Percentiles rank a stretch among this genome's conserved stretches.
phyloP scores from a whole-genome alignment of 352 stramenopile species.

The Phytophthora pini region DNA sequence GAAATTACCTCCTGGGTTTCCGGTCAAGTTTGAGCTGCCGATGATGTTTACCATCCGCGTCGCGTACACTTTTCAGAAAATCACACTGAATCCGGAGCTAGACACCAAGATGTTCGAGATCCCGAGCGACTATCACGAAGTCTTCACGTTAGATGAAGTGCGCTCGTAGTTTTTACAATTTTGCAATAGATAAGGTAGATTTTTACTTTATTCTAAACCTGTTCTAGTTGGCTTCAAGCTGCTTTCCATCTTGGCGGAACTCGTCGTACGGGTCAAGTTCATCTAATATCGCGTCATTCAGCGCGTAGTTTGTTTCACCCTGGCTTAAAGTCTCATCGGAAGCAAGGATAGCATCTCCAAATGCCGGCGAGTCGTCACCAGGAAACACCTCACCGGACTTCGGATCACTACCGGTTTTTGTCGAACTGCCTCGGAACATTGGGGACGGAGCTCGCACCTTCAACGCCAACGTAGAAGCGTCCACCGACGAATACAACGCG shows the following conservation, averaged over 20 bases:
- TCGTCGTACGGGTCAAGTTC: conserved; percentile 27
- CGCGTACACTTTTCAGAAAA: conserved; percentile 86
- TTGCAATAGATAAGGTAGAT: conserved; percentile 1
- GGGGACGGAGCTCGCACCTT: conserved; percentile 4
- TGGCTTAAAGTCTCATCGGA: neutral
- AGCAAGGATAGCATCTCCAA: conserved; percentile 17
- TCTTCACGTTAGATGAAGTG: conserved; percentile 67
- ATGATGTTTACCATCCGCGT: conserved; percentile 85
- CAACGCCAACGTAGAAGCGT: conserved; percentile 9
- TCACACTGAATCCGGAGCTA: conserved; percentile 57
- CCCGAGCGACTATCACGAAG: conserved; percentile 56
- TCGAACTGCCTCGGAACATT: conserved; percentile 20
- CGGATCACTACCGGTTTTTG: neutral
- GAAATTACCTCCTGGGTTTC: conserved; percentile 84
- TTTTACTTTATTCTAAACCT: neutral
- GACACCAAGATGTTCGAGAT: conserved; percentile 64
- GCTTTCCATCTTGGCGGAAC: conserved; percentile 4
- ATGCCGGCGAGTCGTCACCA: conserved; percentile 15
- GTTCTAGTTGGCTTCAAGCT: conserved; percentile 18
- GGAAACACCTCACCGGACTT: conserved; percentile 13
- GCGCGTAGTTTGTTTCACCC: neutral
- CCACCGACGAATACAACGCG: conserved; percentile 21
- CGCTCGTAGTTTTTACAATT: conserved; percentile 35
- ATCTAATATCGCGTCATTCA: conserved; percentile 19
- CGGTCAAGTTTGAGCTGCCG: conserved; percentile 81